These are phyloP conservation scores for Coemansia sp. DNA, from an alignment of 371 early-diverging fungal species.

Conservation along the genomic window DNA sequence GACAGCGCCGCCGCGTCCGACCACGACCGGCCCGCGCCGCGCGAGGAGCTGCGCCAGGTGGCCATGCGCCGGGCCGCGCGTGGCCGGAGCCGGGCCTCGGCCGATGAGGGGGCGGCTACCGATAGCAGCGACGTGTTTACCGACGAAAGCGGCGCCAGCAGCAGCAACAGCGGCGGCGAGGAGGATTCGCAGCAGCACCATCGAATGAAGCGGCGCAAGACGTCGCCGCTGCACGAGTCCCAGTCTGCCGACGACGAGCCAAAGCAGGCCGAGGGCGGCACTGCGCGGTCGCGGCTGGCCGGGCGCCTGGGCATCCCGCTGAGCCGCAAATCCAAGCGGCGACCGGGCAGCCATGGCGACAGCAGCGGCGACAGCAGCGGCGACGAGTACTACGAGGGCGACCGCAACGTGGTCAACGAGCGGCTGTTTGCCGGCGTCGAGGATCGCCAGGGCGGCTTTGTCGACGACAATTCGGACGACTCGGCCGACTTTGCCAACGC, in stretches of 20 bases:
- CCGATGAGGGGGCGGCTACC: slow-evolving; percentile 2
- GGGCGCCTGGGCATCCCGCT: slow-evolving; percentile 10
- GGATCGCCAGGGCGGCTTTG: slow-evolving; percentile 12
- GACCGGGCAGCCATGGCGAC: background rate
- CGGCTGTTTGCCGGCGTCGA: slow-evolving; percentile 34
- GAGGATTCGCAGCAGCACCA: slow-evolving; percentile 6
- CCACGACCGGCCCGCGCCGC: slow-evolving; percentile 6
- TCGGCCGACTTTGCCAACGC: slow-evolving; percentile 20
- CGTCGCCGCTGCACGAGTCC: slow-evolving; percentile 10
- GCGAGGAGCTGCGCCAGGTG: slow-evolving; percentile 25
- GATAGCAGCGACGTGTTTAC: slow-evolving; percentile 38
- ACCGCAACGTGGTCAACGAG: slow-evolving; percentile 6
- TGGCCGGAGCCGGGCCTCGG: background rate
- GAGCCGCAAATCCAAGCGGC: background rate
- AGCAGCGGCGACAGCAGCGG: slow-evolving; percentile 9
- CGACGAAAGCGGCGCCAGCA: slow-evolving; percentile 10
- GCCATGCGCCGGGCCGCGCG: slow-evolving; percentile 2
- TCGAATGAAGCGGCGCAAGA: slow-evolving; percentile 33
- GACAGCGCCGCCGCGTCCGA: slow-evolving; percentile 1
- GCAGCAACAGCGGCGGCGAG: slow-evolving; percentile 18
- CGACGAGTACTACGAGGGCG: slow-evolving; percentile 18
- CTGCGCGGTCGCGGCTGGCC: slow-evolving; percentile 1
- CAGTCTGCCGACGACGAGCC: background rate
- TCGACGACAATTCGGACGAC: background rate
- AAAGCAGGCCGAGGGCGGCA: background rate